Conservation (phyloP, 257 asterid species). For the Ilex aquifolium region DNA sequence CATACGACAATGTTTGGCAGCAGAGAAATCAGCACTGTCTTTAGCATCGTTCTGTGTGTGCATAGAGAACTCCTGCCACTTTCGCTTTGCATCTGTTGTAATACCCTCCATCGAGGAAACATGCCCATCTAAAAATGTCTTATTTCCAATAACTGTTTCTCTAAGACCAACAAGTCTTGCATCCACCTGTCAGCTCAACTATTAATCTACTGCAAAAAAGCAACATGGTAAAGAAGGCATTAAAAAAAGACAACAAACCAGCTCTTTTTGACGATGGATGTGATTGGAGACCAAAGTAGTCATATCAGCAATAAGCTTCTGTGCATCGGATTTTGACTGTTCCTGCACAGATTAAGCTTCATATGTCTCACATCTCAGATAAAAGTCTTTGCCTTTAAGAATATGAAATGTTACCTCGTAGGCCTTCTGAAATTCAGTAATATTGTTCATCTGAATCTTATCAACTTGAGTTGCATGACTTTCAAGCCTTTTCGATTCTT, state of each 20-base stretch:
- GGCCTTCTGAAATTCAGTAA: conserved; percentile 60
- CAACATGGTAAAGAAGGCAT: not conserved
- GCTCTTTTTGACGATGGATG: conserved; percentile 67
- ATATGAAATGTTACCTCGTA: conserved; percentile 46
- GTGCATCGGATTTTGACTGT: conserved; percentile 56
- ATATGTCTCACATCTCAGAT: conserved; percentile 11
- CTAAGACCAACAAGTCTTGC: conserved; percentile 50
- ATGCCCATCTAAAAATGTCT: conserved; percentile 59
- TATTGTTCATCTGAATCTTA: conserved; percentile 44
- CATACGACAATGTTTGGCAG: conserved; percentile 83
- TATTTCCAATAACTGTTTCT: conserved; percentile 53
- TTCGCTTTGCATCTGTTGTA: conserved; percentile 69
- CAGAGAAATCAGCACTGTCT: conserved; percentile 71
- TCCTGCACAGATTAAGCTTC: conserved; percentile 40
- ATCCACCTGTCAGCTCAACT: conserved; percentile 42
- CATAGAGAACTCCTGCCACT: conserved; percentile 70
- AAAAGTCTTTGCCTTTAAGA: not conserved
- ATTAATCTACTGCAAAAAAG: not conserved
- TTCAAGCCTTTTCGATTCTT: conserved; percentile 4
- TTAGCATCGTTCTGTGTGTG: conserved; percentile 44
- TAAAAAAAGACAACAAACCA: conserved; percentile 35
- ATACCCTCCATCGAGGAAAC: conserved; percentile 57
- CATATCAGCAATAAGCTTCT: conserved; percentile 76
- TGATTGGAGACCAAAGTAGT: conserved; percentile 57
- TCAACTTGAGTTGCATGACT: conserved; percentile 10